Conservation (phyloP, 768 basidiomycete species). For the Serendipita sp. region DNA sequence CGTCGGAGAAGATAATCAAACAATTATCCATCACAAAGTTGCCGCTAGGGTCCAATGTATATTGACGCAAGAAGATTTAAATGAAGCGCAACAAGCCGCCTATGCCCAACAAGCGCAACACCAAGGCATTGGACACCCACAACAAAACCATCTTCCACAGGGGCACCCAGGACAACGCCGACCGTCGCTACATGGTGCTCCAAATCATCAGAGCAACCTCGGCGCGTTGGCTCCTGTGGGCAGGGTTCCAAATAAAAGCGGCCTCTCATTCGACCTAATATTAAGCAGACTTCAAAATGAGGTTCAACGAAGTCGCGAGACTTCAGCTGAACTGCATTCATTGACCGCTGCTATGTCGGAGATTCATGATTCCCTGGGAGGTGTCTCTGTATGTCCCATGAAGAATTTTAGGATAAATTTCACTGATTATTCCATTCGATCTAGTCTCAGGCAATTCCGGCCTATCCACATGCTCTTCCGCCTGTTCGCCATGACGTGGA, state of each 20-base stretch:
- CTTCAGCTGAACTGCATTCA: conserved; percentile 67
- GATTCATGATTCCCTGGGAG: conserved; percentile 84
- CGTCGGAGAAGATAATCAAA: conserved; percentile 94
- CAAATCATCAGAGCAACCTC: conserved; percentile 50
- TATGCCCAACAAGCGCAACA: conserved; percentile 52
- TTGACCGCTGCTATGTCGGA: conserved; percentile 70
- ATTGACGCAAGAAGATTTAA: conserved; percentile 68
- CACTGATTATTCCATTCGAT: conserved; percentile 3
- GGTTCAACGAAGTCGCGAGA: conserved; percentile 90
- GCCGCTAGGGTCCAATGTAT: conserved; percentile 88
- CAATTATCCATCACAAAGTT: conserved; percentile 96
- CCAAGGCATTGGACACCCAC: conserved; percentile 26
- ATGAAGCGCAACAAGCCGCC: conserved; percentile 23
- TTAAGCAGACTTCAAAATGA: conserved; percentile 78
- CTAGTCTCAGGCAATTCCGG: conserved; percentile 45
- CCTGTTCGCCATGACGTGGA: conserved; percentile 36
- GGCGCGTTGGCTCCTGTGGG: conserved; percentile 44
- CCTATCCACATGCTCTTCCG: conserved; percentile 51
- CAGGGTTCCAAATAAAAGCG: conserved; percentile 43
- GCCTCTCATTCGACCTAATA: conserved; percentile 85
- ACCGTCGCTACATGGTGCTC: conserved; percentile 31
- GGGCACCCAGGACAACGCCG: conserved; percentile 29
- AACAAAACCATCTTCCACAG: conserved; percentile 14
- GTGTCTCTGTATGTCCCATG: conserved; percentile 44
- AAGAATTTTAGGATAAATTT: neutral